Conservation (phyloP, 2,329 filamentous ascomycete species). For the Chaetomium globosum region DNA sequence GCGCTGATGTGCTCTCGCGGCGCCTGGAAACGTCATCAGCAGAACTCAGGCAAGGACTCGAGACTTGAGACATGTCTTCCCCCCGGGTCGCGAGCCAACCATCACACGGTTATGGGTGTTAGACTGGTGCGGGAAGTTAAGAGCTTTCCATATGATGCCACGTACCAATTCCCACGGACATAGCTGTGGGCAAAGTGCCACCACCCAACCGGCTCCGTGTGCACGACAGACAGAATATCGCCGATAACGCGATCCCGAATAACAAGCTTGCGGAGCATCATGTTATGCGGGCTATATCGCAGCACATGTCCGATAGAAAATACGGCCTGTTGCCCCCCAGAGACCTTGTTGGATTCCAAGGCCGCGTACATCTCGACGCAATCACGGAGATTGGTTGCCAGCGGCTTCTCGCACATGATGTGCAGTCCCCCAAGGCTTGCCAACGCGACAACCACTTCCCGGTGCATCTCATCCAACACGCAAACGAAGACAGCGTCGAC, state of each 20-base stretch:
- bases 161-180: conserved; percentile 80
- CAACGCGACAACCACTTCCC: conserved; percentile 74
- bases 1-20: conserved; percentile 73
- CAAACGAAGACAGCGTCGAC: conserved; percentile 66
- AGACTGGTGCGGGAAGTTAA: background rate
- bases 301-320: conserved; percentile 95
- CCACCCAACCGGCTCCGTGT: conserved; percentile 93
- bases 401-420: conserved; percentile 92
- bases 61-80: background rate
- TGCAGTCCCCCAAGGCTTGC: conserved; percentile 70
- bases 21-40: conserved; percentile 51
- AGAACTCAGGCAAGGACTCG: background rate
- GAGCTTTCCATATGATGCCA: background rate
- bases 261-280: conserved; percentile 76
- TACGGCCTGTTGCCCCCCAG: conserved; percentile 49
- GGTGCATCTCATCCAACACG: conserved; percentile 87
- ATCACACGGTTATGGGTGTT: background rate
- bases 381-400: conserved; percentile 76
- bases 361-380: conserved; percentile 74
- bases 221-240: conserved; percentile 81
- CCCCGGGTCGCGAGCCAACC: background rate
- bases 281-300: conserved; percentile 90
- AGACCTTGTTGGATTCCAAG: conserved; percentile 47
- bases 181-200: conserved; percentile 95
- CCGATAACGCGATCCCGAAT: conserved; percentile 76